Base-by-base conservation (phyloP, 331 rosid genomes). In the Quercus lobata region DNA sequence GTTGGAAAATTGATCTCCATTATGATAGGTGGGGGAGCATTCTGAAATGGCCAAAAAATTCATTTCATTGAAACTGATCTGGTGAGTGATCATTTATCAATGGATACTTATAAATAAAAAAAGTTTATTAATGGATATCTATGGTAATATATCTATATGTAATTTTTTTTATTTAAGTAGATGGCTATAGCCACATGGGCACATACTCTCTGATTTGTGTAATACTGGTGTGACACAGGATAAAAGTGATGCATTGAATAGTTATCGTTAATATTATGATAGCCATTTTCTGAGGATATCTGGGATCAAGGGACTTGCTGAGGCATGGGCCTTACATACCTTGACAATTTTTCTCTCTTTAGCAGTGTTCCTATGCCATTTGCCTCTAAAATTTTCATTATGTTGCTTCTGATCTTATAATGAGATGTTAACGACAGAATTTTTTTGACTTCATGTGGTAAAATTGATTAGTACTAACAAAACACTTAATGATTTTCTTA, bases 21-120 rank as follows among this genome's bases (percentile, higher is more conserved):
- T 77, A n/a, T 83, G 58, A 22, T 70, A 94, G 98, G 97, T 37
- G 94, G 97, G 65, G 98, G 98, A 79, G 94, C 99, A 83, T 93
- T 91, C 80, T 95, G 97, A 80, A 95, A 95, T 52, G 97, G 96
- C 44, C 91, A 91, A 75, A 91, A 86, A 86, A 86, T 95, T 87
- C 89, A 82, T 7, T 97, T 77, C 56, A 93, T 98, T 86, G 83
- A 87, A 79, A 86, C 93, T 8, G 76, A 87, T 77, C 80, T 89
- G 96, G 98, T 93, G 49, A 74, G 85, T 78, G 16, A 30, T 41
- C 5, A 60, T 25, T 65, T 32, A 32, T 65, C 17, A 2, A 7
- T 34, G 19, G 22, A 29, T 68, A 29, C 65, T 32, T 78, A 7
- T 34, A n/a, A 37, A 37, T 7, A 7, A 37, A 2, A 5, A 8